phyloP scores from a whole-genome alignment of 306 rosid species.

The Cicer cuneatum region DNA sequence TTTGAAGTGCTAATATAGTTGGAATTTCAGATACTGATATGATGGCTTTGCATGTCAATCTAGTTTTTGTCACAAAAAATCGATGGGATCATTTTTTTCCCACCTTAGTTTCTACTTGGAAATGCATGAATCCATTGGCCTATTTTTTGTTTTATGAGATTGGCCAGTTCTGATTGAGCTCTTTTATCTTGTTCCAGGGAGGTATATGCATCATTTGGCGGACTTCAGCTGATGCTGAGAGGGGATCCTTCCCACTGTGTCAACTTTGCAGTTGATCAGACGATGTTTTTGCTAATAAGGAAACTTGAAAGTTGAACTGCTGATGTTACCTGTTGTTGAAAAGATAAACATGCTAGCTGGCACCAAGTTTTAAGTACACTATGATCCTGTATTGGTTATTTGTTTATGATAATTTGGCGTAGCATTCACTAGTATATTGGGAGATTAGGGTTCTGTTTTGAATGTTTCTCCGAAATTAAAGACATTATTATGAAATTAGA shows the following conservation, averaged over 20 bases:
- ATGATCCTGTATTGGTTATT: neutral
- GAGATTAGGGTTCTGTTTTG: neutral
- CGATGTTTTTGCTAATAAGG: slow-evolving; percentile 73
- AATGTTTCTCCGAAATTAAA: neutral
- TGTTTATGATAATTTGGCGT: neutral
- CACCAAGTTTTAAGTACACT: neutral
- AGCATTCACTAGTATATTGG: neutral
- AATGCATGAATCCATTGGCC: slow-evolving; percentile 11
- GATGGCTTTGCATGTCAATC: neutral
- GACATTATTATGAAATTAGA: too few species aligned
- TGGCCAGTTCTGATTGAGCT: slow-evolving; percentile 10
- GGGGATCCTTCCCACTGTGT: slow-evolving; percentile 68
- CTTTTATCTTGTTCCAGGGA: slow-evolving; percentile 59
- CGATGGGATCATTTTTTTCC: neutral
- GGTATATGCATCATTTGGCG: slow-evolving; percentile 82
- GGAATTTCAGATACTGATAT: neutral
- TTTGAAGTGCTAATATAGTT: neutral
- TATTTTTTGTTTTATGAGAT: neutral
- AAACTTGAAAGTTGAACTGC: slow-evolving; percentile 52
- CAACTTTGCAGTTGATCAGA: slow-evolving; percentile 67
- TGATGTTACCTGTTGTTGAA: slow-evolving; percentile 18
- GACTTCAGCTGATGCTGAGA: slow-evolving; percentile 82
- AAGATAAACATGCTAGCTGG: neutral
- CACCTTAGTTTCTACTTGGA: neutral
- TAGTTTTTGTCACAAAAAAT: neutral